These are phyloP conservation scores for Saccharomycopsis crataegensis DNA, from an alignment of 1,139 yeast genomes.

Conservation along the genomic window DNA sequence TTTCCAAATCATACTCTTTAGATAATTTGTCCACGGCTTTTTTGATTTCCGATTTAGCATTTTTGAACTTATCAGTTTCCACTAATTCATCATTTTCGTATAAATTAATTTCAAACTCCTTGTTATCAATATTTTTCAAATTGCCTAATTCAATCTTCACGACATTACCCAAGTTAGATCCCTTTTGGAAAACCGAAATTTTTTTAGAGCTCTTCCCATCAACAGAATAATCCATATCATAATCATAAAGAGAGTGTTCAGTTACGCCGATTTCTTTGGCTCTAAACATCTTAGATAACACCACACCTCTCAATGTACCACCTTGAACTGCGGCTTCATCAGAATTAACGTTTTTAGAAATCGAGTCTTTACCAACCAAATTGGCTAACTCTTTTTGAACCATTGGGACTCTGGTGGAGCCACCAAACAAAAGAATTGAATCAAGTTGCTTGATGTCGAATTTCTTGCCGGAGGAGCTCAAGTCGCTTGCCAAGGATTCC, in stretches of 20 bases:
- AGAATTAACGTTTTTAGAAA: conserved; percentile 88
- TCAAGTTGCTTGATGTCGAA: conserved; percentile 37
- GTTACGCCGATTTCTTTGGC: conserved; percentile 53
- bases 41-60: conserved; percentile 31
- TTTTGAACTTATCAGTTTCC: conserved; percentile 28
- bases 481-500: conserved; percentile 42
- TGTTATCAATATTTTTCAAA: conserved; percentile 22
- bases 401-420: conserved; percentile 85
- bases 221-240: conserved; percentile 33
- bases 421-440: conserved; percentile 82
- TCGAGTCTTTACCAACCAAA: conserved; percentile 40
- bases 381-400: conserved; percentile 48
- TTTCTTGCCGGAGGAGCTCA: conserved; percentile 25
- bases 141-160: conserved; percentile 33
- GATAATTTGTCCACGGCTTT: conserved; percentile 27
- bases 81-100: conserved; percentile 49
- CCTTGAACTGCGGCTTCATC: conserved; percentile 95
- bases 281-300: conserved; percentile 50
- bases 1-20: conserved; percentile 10
- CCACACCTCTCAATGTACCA: conserved; percentile 74
- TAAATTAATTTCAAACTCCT: conserved; percentile 37
- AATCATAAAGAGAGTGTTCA: conserved; percentile 47
- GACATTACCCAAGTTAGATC: conserved; percentile 31
- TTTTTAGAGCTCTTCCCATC: conserved; percentile 25
- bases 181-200: conserved; percentile 35